Conservation (phyloP, 768 basidiomycete genomes). For the Hygrocybe punicea region DNA sequence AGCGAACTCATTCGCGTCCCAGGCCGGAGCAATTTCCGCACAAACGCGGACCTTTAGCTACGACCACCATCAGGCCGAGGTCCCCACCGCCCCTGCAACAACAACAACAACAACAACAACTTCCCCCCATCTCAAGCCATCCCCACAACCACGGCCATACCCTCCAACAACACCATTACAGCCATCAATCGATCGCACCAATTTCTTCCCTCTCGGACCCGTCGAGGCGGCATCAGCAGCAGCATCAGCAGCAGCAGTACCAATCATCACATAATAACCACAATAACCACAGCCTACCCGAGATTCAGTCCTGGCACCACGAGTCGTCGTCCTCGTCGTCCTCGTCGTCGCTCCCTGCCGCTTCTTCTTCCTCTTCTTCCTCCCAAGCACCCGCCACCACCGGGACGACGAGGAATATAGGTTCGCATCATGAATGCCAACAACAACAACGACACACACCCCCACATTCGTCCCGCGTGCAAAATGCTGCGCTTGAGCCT, state of each 20-base stretch:
- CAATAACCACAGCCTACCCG: conserved; percentile 46
- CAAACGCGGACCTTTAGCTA: conserved; percentile 66
- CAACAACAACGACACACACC: too few species aligned
- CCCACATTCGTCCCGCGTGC: too few species aligned
- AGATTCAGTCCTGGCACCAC: conserved; percentile 46
- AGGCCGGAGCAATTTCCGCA: conserved; percentile 80
- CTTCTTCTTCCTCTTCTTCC: conserved; percentile 10
- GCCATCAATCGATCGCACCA: background rate
- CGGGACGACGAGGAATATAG: background rate
- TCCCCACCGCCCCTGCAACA: conserved; percentile 43
- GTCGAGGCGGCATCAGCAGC: conserved; percentile 26
- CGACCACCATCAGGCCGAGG: conserved; percentile 47
- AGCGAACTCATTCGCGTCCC: conserved; percentile 75
- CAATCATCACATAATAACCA: too few species aligned
- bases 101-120: too few species aligned
- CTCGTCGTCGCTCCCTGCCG: conserved; percentile 16
- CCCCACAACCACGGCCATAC: conserved; percentile 29
- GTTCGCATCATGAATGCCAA: too few species aligned
- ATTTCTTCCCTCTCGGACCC: conserved; percentile 38
- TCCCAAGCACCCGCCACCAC: conserved; percentile 16
- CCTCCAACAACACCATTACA: conserved; percentile 38
- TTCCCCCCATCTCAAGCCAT: conserved; percentile 41
- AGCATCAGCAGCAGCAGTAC: background rate
- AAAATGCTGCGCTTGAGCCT: too few species aligned
- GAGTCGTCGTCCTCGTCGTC: conserved; percentile 31